A percentile compares a stretch with the other conserved stretches of the same genome.
Conservation (phyloP, 208 protist genomes). For the Phytomonas sp. region DNA sequence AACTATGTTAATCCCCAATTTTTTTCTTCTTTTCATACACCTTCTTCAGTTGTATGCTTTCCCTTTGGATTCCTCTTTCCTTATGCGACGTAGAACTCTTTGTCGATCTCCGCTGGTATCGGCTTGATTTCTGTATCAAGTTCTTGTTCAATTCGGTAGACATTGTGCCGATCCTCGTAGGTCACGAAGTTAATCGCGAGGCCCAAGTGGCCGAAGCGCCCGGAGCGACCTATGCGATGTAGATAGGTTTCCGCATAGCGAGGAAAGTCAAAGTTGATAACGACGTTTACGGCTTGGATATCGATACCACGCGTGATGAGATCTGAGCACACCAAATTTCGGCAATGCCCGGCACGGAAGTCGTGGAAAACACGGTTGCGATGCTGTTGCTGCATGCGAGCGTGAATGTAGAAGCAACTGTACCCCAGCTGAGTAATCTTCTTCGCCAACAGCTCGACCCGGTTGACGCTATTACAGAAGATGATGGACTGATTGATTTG, state of each 20-base stretch:
- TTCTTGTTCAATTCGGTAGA: slow-evolving; percentile 98
- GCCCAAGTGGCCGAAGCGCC: slow-evolving; percentile 97
- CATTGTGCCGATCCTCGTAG: slow-evolving; percentile 93
- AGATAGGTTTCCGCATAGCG: slow-evolving; percentile 97
- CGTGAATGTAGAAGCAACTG: slow-evolving; percentile 99
- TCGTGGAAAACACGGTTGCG: slow-evolving; percentile 99
- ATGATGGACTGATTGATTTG: slow-evolving; percentile 99
- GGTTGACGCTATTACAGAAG: slow-evolving; percentile 99
- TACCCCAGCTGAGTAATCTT: slow-evolving; percentile 99
- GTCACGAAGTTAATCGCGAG: slow-evolving; percentile 99
- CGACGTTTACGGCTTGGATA: slow-evolving; percentile 99
- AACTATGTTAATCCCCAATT: background rate
- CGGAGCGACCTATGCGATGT: slow-evolving; percentile 94
- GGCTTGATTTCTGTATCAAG: slow-evolving; percentile 98
- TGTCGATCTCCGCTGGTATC: slow-evolving; percentile 95
- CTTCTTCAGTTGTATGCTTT: slow-evolving; percentile 4
- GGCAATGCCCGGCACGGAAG: slow-evolving; percentile 96
- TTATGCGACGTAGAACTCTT: slow-evolving; percentile 91
- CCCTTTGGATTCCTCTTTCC: slow-evolving; percentile 7
- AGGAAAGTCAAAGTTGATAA: slow-evolving; percentile 99
- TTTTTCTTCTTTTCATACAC: slow-evolving; percentile 9
- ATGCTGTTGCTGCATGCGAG: slow-evolving; percentile 97
- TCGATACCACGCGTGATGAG: slow-evolving; percentile 99
- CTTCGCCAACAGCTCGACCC: slow-evolving; percentile 98
- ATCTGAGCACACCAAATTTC: slow-evolving; percentile 99